Evolutionary conservation across 1,284 basidiomycete species (phyloP), one percentile per base, ranked within the genome.

Genomic region (Meripilus lineatus): DNA sequence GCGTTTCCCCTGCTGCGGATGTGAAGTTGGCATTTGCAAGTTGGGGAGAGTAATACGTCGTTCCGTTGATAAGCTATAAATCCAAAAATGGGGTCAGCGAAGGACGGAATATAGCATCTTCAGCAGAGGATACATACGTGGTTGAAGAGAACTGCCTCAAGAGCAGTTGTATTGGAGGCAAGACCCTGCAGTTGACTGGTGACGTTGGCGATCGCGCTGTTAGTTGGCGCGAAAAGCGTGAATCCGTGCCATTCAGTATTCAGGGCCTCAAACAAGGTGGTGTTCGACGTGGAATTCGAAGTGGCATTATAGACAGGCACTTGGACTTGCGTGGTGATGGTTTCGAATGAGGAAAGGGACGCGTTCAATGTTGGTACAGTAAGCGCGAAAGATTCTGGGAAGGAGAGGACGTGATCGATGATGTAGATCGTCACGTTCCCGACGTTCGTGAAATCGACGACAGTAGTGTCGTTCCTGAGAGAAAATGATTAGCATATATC

Each of bases 201-300:
- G 0, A 69, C 65, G 0, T 64, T 65, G 24, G 55, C 47, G 34
- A 87, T 51, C 2, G 79, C 82, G 2, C 61, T 61, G 51, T 81
- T 69, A 47, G 66, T 71, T 1, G 86, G 87, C 1, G 79, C 77
- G 58, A 90, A 89, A 38, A 89, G 55, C 1, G 88, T 90, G 48
- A 84, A 72, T 3, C 85, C 87, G n/a, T 55, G 60, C 3, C 68
- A 49, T 8, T 50, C 56, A 1, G 51, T 49, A 51, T 65, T 62
- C 15, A 81, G 49, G 24, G 66, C 54, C 18, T 66, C 54, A 21
- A 73, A 61, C n/a, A 77, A 53, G 10, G 68, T 51, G 13, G 47
- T 24, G 20, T 55, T 65, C 6, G 63, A 48, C 6, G 55, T 58
- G 35, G 62, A 50, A 40, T 68, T 64, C 5, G 67, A 58, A 21